Percentiles rank a stretch among this genome's conserved stretches.
phyloP scores from a whole-genome alignment of 225 moss, liverwort and hornwort species.

The Pseudoscleropodium purum region DNA sequence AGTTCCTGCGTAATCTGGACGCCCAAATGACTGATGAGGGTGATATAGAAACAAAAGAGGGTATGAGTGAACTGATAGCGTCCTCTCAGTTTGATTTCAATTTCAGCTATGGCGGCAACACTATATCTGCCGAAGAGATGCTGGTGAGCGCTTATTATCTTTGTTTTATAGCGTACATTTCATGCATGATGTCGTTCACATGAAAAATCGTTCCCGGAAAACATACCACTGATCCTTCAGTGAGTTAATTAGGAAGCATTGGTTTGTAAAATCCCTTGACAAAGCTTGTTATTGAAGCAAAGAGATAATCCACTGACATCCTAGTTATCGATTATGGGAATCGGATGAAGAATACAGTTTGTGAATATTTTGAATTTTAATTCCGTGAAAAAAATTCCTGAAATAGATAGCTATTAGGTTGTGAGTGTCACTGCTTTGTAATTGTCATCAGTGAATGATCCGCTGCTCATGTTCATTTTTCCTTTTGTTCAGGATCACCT shows the following conservation, averaged over 20 bases:
- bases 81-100: conserved; percentile 40
- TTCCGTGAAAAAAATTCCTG: background rate
- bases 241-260: background rate
- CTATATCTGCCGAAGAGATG: conserved; percentile 53
- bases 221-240: background rate
- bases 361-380: background rate
- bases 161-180: background rate
- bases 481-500: conserved; percentile 33
- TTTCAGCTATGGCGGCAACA: conserved; percentile 54
- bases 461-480: background rate
- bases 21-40: conserved; percentile 12
- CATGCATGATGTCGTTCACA: background rate
- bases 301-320: background rate
- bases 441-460: background rate
- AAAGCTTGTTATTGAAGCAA: background rate
- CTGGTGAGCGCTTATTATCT: conserved; percentile 17
- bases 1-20: conserved; percentile 43
- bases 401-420: background rate
- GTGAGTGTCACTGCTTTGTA: background rate
- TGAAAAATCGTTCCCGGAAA: background rate
- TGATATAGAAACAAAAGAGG: conserved; percentile 28
- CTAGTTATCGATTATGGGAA: background rate
- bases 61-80: conserved; percentile 34
- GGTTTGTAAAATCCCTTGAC: background rate
- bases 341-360: background rate